Percentiles rank a stretch among this genome's conserved stretches.
These are phyloP conservation scores for Sphaerulina musiva DNA, from an alignment of 2,329 filamentous ascomycete genomes.

Conservation along the genomic window DNA sequence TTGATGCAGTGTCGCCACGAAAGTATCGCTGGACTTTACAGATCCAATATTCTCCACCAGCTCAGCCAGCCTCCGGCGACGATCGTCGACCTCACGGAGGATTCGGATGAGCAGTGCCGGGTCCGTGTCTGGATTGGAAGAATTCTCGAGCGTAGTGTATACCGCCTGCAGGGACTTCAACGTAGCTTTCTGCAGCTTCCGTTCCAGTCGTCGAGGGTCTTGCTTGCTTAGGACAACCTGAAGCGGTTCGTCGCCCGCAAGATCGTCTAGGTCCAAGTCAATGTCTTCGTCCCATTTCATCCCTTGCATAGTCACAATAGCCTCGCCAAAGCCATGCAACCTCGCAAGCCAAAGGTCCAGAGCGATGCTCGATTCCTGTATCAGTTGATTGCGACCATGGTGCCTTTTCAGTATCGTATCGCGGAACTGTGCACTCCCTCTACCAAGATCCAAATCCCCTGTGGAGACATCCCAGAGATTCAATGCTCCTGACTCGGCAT, in stretches of 20 bases:
- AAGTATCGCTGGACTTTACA: conserved; percentile 33
- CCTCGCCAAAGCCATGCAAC: conserved; percentile 58
- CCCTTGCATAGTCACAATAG: conserved; percentile 59
- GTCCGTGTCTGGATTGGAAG: conserved; percentile 7
- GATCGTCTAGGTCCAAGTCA: conserved; percentile 64
- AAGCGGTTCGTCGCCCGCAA: conserved; percentile 52
- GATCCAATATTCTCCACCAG: conserved; percentile 5
- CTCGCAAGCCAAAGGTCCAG: conserved; percentile 70
- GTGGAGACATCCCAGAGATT: conserved; percentile 27
- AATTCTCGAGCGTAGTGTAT: conserved; percentile 16
- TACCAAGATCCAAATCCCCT: conserved; percentile 22
- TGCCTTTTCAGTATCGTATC: conserved; percentile 61
- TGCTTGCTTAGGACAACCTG: conserved; percentile 64
- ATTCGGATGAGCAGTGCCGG: conserved; percentile 60
- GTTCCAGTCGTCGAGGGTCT: conserved; percentile 56
- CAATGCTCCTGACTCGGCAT: neutral
- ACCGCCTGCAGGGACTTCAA: conserved; percentile 13
- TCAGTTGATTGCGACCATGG: conserved; percentile 63
- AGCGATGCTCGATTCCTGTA: conserved; percentile 54
- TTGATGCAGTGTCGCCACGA: conserved; percentile 60
- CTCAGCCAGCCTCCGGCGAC: conserved; percentile 46
- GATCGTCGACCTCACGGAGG: conserved; percentile 64
- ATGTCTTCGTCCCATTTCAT: conserved; percentile 71
- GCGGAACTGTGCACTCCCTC: conserved; percentile 53
- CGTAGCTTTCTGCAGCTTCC: conserved; percentile 19